Percentiles rank a stretch among this genome's conserved stretches.
These are phyloP conservation scores for Dictyostelium capitatum DNA, from an alignment of 78 protist species.

Conservation along the genomic window DNA sequence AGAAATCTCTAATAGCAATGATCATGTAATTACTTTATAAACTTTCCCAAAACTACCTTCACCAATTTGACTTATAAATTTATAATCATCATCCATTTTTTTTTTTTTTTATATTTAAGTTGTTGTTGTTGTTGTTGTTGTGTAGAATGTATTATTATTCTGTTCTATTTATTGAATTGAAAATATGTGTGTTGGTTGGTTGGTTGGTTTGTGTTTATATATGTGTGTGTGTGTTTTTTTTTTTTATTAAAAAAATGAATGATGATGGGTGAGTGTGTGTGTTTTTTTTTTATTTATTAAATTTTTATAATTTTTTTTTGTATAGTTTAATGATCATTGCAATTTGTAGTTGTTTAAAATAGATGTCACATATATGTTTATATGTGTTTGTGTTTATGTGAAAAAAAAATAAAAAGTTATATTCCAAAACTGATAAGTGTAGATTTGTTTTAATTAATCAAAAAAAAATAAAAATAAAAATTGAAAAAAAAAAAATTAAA, in stretches of 20 bases:
- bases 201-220: too few relatives aligned
- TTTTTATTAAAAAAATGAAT: not conserved
- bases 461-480: not conserved
- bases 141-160: too few relatives aligned
- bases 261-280: not conserved
- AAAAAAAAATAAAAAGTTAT: not conserved
- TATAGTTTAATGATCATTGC: not conserved
- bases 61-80: conserved; percentile 88
- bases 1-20: not conserved
- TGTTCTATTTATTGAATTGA: too few relatives aligned
- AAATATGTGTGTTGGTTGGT: too few relatives aligned
- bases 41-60: conserved; percentile 96
- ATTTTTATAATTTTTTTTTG: not conserved
- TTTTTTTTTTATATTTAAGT: not conserved
- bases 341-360: too few relatives aligned
- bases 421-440: not conserved
- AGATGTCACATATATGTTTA: not conserved
- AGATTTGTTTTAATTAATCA: not conserved
- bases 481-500: not conserved
- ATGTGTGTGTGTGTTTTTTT: not conserved
- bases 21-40: conserved; percentile 80
- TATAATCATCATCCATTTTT: conserved; percentile 68
- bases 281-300: not conserved
- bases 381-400: conserved; percentile 1
- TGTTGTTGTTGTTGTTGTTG: not conserved